Percentiles rank a stretch among this genome's conserved stretches.
phyloP scores from a whole-genome alignment of 805 yeast species.

The Kluyveromyces lactis region DNA sequence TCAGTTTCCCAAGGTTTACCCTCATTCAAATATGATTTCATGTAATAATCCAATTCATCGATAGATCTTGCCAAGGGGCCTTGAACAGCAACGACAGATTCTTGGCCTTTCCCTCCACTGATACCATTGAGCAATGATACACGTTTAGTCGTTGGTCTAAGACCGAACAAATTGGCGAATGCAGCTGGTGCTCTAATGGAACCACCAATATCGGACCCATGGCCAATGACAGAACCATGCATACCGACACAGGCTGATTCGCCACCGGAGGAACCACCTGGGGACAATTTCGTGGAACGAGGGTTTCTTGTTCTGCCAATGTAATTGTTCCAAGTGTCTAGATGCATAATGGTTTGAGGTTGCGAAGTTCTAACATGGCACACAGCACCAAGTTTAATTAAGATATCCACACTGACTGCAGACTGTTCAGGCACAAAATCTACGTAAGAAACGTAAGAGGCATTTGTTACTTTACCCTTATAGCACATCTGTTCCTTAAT shows the following conservation, averaged over 20 bases:
- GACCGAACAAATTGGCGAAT: conserved; percentile 51
- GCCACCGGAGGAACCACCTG: conserved; percentile 73
- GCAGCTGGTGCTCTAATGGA: conserved; percentile 64
- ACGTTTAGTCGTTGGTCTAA: conserved; percentile 54
- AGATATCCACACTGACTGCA: conserved; percentile 39
- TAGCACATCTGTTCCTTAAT: conserved; percentile 57
- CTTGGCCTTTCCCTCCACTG: conserved; percentile 54
- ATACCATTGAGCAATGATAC: conserved; percentile 36
- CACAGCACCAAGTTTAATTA: conserved; percentile 49
- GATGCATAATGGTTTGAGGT: conserved; percentile 65
- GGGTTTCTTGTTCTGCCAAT: conserved; percentile 55
- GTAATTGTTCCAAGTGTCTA: conserved; percentile 53
- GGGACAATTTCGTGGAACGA: conserved; percentile 44
- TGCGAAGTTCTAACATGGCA: conserved; percentile 58
- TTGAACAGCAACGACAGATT: conserved; percentile 53
- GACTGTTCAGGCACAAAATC: conserved; percentile 40
- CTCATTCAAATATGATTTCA: conserved; percentile 50
- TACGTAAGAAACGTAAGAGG: conserved; percentile 47
- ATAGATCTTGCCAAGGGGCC: conserved; percentile 63
- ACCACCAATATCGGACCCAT: conserved; percentile 70
- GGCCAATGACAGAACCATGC: conserved; percentile 53
- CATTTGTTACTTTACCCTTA: conserved; percentile 48
- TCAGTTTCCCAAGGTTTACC: conserved; percentile 60
- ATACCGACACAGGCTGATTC: conserved; percentile 57
- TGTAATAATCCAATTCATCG: conserved; percentile 61